A percentile compares a stretch with the other conserved stretches of the same genome.
phyloP scores from a whole-genome alignment of 1,284 basidiomycete genomes.

The Cryptococcus floricola region DNA sequence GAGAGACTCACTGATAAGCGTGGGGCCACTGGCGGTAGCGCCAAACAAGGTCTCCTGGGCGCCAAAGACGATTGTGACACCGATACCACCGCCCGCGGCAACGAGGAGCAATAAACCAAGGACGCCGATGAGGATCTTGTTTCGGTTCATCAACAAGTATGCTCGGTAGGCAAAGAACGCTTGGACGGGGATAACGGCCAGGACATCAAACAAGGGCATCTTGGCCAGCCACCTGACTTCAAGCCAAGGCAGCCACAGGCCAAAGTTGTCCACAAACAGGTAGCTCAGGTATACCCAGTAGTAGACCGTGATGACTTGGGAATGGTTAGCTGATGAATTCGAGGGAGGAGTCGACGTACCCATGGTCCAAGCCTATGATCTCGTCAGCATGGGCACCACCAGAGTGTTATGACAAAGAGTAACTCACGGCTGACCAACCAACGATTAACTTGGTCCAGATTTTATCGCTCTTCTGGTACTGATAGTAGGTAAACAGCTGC shows the following conservation, averaged over 20 bases:
- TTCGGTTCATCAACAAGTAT: slow-evolving; percentile 26
- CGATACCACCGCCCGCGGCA: slow-evolving; percentile 17
- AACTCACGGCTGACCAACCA: slow-evolving; percentile 8
- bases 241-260: slow-evolving; percentile 26
- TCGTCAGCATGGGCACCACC: not conserved
- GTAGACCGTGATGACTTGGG: slow-evolving; percentile 19
- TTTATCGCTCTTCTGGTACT: slow-evolving; percentile 22
- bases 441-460: slow-evolving; percentile 25
- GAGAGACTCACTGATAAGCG: slow-evolving; percentile 18
- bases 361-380: not conserved
- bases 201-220: slow-evolving; percentile 23
- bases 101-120: slow-evolving; percentile 1
- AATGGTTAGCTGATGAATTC: slow-evolving; percentile 10
- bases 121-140: slow-evolving; percentile 18
- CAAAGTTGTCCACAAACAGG: slow-evolving; percentile 27
- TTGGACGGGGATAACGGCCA: slow-evolving; percentile 24
- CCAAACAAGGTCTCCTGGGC: slow-evolving; percentile 17
- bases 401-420: not conserved
- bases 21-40: slow-evolving; percentile 16
- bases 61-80: slow-evolving; percentile 25
- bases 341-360: no score
- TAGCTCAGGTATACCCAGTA: slow-evolving; percentile 22
- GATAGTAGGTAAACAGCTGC: slow-evolving; percentile 17
- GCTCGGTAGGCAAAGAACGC: slow-evolving; percentile 32
- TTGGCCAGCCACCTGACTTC: slow-evolving; percentile 22